Percentiles rank a stretch among this genome's conserved stretches.
Conservation (phyloP, 148 eudicot genomes). For the Salicornia ramosissima region DNA sequence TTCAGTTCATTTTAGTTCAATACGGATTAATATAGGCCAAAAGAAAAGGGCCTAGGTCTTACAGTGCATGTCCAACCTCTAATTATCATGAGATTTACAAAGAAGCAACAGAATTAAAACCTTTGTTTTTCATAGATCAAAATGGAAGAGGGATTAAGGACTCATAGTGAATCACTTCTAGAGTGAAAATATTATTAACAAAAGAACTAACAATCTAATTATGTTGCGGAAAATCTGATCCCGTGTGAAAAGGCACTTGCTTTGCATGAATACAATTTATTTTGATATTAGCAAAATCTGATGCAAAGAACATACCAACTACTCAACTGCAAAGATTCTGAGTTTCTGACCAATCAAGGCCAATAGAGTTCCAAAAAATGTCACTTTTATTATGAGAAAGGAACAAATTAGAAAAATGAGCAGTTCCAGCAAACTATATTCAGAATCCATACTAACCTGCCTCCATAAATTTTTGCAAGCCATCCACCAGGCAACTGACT, state of each 20-base stretch:
- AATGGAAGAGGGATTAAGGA: background rate
- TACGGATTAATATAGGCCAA: no score
- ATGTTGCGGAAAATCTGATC: background rate
- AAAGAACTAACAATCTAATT: background rate
- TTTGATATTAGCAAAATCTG: background rate
- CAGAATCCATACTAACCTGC: conserved; percentile 60
- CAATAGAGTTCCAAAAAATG: background rate
- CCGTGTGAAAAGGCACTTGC: background rate
- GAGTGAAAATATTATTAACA: background rate
- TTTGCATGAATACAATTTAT: background rate
- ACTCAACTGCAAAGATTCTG: background rate
- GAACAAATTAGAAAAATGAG: background rate
- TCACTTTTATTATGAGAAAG: background rate
- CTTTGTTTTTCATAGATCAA: background rate
- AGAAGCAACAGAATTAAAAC: background rate
- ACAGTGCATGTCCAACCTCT: conserved; percentile 8
- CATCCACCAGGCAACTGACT: conserved; percentile 99
- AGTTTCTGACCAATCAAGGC: background rate
- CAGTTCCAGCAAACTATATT: background rate
- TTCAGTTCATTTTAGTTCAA: no score
- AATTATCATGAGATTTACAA: background rate
- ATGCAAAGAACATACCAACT: background rate
- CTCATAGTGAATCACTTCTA: background rate
- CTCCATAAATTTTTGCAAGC: conserved; percentile 90
- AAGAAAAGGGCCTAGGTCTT: no score